phyloP scores from a whole-genome alignment of 352 stramenopile species.

The Thraustochytrium sp. region DNA sequence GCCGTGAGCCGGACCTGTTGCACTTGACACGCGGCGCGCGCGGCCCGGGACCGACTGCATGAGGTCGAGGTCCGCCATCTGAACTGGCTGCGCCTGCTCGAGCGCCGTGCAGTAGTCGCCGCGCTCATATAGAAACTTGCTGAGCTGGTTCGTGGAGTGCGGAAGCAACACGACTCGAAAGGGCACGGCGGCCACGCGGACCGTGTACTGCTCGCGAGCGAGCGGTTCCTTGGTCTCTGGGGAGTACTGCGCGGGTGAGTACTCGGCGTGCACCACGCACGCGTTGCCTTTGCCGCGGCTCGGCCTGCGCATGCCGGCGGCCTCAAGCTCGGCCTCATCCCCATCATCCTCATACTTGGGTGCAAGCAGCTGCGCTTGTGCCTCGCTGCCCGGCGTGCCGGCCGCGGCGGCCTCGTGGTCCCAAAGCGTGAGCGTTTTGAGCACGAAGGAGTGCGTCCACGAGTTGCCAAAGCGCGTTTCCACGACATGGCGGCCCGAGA shows the following conservation, averaged over 20 bases:
- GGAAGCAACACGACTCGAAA: not conserved
- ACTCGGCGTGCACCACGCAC: not conserved
- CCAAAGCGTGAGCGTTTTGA: not conserved
- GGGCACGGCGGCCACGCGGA: conserved; percentile 15
- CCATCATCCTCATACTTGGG: not conserved
- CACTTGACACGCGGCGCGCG: not conserved
- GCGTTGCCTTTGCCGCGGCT: not conserved
- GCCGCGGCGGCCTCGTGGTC: not conserved
- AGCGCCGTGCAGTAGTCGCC: not conserved
- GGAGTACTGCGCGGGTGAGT: not conserved
- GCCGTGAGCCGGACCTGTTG: not conserved
- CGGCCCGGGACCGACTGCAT: not conserved
- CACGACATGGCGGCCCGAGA: not conserved
- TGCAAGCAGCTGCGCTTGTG: not conserved
- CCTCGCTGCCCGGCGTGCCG: not conserved
- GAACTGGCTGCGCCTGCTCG: not conserved
- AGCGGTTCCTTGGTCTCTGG: not conserved
- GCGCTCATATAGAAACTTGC: not conserved
- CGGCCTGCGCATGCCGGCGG: not conserved
- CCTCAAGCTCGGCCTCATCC: too few relatives aligned
- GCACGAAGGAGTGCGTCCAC: conserved; percentile 20
- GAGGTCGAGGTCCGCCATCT: not conserved
- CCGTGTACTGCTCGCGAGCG: not conserved
- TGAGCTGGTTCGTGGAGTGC: not conserved
- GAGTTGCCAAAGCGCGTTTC: conserved; percentile 10